Conservation (phyloP, 306 rosid genomes). For the Prinsepia uniflora region DNA sequence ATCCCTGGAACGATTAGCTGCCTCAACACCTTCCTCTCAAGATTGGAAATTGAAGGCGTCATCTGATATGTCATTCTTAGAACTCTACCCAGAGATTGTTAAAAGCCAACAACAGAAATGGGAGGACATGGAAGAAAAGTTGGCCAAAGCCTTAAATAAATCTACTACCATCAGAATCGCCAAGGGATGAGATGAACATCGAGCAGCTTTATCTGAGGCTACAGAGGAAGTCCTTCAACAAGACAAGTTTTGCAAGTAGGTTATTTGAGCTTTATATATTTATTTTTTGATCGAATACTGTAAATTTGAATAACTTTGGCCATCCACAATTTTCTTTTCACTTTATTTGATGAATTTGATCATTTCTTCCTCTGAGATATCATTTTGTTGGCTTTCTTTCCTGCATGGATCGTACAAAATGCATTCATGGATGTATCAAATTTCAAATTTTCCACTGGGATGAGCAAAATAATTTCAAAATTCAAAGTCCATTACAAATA, state of each 20-base stretch:
- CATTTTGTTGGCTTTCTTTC: no score
- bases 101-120: slow-evolving; percentile 47
- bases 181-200: slow-evolving; percentile 62
- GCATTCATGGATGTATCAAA: no score
- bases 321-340: no score
- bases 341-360: no score
- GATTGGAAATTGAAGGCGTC: slow-evolving; percentile 47
- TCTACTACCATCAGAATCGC: slow-evolving; percentile 31
- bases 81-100: slow-evolving; percentile 46
- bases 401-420: no score
- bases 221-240: slow-evolving; percentile 58
- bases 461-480: no score
- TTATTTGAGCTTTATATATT: no score
- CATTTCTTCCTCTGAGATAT: no score
- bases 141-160: slow-evolving; percentile 8
- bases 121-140: slow-evolving; percentile 31
- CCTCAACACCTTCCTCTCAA: slow-evolving; percentile 37
- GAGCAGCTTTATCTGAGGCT: slow-evolving; percentile 49
- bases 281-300: no score
- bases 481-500: no score
- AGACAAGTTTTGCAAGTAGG: slow-evolving; percentile 86
- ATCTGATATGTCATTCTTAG: slow-evolving; percentile 49
- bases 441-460: no score
- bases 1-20: slow-evolving; percentile 49
- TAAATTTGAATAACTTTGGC: no score